Conservation (phyloP, 2,329 filamentous ascomycete genomes). For the Tolypocladium pustulatum region DNA sequence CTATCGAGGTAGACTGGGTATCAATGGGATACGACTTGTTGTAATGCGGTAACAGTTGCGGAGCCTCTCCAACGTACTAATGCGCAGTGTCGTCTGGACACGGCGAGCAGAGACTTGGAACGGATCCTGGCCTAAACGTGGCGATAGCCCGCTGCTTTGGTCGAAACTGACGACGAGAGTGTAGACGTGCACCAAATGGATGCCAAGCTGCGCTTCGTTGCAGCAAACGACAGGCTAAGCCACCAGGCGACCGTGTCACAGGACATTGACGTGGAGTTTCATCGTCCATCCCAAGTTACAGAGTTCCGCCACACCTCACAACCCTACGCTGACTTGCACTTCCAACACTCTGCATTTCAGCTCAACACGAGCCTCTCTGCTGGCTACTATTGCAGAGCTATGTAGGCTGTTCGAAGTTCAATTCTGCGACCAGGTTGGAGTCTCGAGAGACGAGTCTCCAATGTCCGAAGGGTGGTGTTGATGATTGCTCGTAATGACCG, state of each 20-base stretch:
- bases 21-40: neutral
- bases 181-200: neutral
- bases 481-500: neutral
- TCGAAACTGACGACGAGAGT: neutral
- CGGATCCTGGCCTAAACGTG: neutral
- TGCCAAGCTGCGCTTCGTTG: neutral
- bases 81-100: neutral
- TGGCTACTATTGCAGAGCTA: neutral
- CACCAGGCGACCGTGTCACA: neutral
- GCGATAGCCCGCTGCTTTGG: neutral
- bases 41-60: neutral
- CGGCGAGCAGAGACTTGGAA: neutral
- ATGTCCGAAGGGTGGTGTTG: neutral
- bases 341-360: neutral
- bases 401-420: neutral
- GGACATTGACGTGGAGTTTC: neutral
- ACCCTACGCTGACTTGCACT: neutral
- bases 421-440: neutral
- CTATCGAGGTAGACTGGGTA: slow-evolving; percentile 2
- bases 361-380: neutral
- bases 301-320: neutral
- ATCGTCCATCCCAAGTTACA: neutral
- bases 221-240: neutral
- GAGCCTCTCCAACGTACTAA: neutral
- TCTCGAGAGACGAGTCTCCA: neutral